Conservation (phyloP, 768 basidiomycete species). For the Rubroboletus pulcherrimus region DNA sequence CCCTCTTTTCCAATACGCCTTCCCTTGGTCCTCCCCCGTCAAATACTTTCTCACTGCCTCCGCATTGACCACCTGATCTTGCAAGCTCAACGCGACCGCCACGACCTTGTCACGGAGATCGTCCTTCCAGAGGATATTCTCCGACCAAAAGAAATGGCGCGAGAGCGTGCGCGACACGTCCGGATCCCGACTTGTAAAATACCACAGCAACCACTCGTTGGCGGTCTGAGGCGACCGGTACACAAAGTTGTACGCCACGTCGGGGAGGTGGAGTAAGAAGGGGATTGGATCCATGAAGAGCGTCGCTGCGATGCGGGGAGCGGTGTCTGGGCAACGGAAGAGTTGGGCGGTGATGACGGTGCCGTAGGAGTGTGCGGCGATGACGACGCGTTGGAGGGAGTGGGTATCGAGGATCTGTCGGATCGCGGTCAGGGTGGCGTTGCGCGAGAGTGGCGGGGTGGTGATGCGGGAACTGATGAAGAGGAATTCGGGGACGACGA, state of each 20-base stretch:
- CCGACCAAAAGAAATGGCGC: constrained; percentile 64
- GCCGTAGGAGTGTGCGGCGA: constrained; percentile 61
- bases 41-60: constrained; percentile 37
- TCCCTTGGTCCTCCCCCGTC: constrained; percentile 29
- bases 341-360: constrained; percentile 56
- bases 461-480: constrained; percentile 62
- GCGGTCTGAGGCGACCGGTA: constrained; percentile 51
- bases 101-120: constrained; percentile 39
- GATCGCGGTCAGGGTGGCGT: constrained; percentile 41
- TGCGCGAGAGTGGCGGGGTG: constrained; percentile 41
- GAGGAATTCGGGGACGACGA: constrained; percentile 58
- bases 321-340: constrained; percentile 35
- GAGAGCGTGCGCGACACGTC: constrained; percentile 57
- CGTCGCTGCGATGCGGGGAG: constrained; percentile 37
- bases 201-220: constrained; percentile 67
- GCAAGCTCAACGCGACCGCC: constrained; percentile 36
- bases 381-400: constrained; percentile 36
- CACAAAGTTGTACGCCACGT: constrained; percentile 64
- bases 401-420: constrained; percentile 43
- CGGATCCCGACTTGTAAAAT: constrained; percentile 60
- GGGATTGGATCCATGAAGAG: constrained; percentile 66
- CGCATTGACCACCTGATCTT: constrained; percentile 43
- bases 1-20: constrained; percentile 27
- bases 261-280: constrained; percentile 56
- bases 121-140: constrained; percentile 58